Evolutionary conservation across 164 flowering plant genomes (phyloP).

Genomic region (Protea cynaroides): DNA sequence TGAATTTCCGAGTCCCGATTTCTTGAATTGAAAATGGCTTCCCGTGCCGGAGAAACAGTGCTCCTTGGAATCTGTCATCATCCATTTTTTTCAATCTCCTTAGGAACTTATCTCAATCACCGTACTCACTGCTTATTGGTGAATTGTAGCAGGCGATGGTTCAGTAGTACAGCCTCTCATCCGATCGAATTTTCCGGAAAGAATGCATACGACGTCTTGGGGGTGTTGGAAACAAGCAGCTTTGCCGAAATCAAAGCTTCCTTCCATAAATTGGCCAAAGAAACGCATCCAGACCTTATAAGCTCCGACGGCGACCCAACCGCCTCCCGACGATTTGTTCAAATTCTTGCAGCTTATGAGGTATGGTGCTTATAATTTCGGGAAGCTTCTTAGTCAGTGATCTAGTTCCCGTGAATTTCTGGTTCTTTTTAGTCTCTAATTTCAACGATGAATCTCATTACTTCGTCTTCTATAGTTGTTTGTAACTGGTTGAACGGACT

Average conservation of each 20-base stretch:
- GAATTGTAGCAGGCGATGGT: not conserved
- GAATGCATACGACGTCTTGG: conserved; percentile 70
- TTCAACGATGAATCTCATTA: too few relatives aligned
- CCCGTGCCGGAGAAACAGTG: not conserved
- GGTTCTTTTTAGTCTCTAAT: too few relatives aligned
- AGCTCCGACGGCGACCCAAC: conserved; percentile 26
- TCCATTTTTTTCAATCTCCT: not conserved
- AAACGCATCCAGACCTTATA: conserved; percentile 81
- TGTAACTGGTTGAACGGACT: too few relatives aligned
- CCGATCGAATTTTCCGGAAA: conserved; percentile 33
- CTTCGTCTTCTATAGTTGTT: too few relatives aligned
- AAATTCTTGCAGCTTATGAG: conserved; percentile 90
- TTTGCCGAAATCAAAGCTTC: conserved; percentile 74
- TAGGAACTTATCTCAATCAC: not conserved
- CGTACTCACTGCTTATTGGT: not conserved
- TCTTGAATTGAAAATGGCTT: not conserved
- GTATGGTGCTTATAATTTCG: conserved; percentile 17
- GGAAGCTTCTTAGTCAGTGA: too few relatives aligned
- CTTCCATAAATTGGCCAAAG: conserved; percentile 75
- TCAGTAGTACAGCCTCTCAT: not conserved
- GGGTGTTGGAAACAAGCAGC: conserved; percentile 57
- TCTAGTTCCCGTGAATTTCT: too few relatives aligned
- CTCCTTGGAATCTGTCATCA: not conserved
- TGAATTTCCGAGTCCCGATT: not conserved
- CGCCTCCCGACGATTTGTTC: conserved; percentile 56